A percentile compares a stretch with the other conserved stretches of the same genome.
phyloP scores from a whole-genome alignment of 1,139 yeast species.

The Yamadazyma siamensis region DNA sequence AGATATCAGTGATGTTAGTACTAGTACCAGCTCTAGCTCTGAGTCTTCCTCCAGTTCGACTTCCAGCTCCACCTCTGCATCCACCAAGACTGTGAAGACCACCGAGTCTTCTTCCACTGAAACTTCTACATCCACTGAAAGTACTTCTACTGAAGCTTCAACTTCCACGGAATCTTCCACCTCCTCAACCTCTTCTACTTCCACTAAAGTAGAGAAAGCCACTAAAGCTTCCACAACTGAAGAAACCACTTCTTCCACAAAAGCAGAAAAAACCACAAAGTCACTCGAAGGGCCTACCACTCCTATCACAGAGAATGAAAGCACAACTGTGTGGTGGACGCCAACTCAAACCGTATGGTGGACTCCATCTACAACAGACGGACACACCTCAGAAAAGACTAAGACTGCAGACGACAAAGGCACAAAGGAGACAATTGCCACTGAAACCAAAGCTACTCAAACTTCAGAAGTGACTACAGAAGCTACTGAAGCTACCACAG shows the following conservation, averaged over 20 bases:
- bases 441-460: conserved; percentile 1
- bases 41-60: conserved; percentile 4
- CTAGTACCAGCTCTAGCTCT: conserved; percentile 2
- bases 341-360: conserved; percentile 8
- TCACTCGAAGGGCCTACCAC: not conserved
- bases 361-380: conserved; percentile 5
- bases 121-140: conserved; percentile 3
- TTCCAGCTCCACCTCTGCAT: conserved; percentile 1
- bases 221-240: conserved; percentile 4
- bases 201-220: conserved; percentile 4
- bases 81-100: conserved; percentile 3
- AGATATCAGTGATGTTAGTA: conserved; percentile 4
- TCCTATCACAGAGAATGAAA: conserved; percentile 2
- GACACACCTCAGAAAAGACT: conserved; percentile 1
- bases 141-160: conserved; percentile 1
- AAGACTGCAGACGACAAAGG: not conserved
- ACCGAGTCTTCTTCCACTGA: conserved; percentile 2
- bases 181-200: conserved; percentile 3
- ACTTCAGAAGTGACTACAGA: not conserved
- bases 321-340: conserved; percentile 10
- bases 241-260: conserved; percentile 4
- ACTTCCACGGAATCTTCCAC: conserved; percentile 2
- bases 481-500: conserved; percentile 3
- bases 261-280: not conserved
- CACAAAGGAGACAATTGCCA: conserved; percentile 1